A percentile compares a stretch with the other conserved stretches of the same genome.
These are phyloP conservation scores for Monosporascus cannonballus DNA, from an alignment of 2,329 filamentous ascomycete genomes.

Conservation along the genomic window DNA sequence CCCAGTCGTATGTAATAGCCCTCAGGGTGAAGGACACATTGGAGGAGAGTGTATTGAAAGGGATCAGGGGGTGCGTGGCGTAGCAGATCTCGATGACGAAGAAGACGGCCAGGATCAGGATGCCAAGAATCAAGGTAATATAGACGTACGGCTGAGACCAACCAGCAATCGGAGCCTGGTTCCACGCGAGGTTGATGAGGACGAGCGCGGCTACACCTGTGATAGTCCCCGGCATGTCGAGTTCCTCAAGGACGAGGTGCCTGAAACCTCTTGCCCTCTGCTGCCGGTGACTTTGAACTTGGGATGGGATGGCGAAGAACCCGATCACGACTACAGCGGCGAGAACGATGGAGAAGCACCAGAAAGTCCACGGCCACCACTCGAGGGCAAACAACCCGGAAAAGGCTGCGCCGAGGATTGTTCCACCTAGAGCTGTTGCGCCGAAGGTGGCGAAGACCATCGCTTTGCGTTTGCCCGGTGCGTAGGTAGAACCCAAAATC, in stretches of 20 bases:
- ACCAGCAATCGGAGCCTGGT: slow-evolving; percentile 47
- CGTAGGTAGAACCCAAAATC: slow-evolving; percentile 47
- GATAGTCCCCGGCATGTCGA: slow-evolving; percentile 21
- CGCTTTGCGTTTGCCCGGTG: slow-evolving; percentile 27
- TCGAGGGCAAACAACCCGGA: slow-evolving; percentile 19
- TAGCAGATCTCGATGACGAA: slow-evolving; percentile 41
- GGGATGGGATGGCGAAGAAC: slow-evolving; percentile 11
- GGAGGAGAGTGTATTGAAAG: slow-evolving; percentile 41
- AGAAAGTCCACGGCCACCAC: slow-evolving; percentile 28
- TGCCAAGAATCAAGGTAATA: slow-evolving; percentile 43
- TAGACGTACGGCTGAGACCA: slow-evolving; percentile 47
- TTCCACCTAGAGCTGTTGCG: slow-evolving; percentile 27
- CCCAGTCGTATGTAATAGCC: slow-evolving; percentile 49
- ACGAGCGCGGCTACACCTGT: slow-evolving; percentile 43
- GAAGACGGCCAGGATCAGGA: slow-evolving; percentile 43
- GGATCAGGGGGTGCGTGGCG: slow-evolving; percentile 48
- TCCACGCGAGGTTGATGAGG: slow-evolving; percentile 54
- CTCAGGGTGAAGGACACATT: slow-evolving; percentile 50
- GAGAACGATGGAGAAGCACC: slow-evolving; percentile 20
- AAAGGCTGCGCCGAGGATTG: slow-evolving; percentile 23
- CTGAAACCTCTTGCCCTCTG: not conserved
- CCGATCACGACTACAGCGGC: slow-evolving; percentile 16
- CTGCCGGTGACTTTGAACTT: not conserved
- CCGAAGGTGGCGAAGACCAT: slow-evolving; percentile 31
- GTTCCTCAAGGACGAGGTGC: slow-evolving; percentile 9